phyloP scores from a whole-genome alignment of 345 rosid species.

The Capsella bursapastoris region DNA sequence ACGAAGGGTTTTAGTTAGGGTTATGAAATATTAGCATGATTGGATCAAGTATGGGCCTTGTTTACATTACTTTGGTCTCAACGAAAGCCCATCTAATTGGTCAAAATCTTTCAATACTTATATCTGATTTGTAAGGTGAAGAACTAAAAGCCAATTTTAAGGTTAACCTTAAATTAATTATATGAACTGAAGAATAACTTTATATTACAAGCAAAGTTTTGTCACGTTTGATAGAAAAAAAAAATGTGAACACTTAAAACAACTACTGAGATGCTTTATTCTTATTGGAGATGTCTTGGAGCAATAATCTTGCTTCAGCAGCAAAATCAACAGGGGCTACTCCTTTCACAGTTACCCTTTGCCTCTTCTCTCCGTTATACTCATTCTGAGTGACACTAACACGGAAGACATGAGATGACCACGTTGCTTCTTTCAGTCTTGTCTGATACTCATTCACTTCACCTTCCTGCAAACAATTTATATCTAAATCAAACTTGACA shows the following conservation, averaged over 20 bases:
- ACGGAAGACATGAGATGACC: conserved; percentile 77
- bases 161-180: too few relatives aligned
- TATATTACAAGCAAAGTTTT: conserved; percentile 27
- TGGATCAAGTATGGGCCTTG: conserved; percentile 13
- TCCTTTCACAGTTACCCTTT: conserved; percentile 77
- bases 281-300: conserved; percentile 72
- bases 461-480: conserved; percentile 51
- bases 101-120: too few relatives aligned
- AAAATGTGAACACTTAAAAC: too few relatives aligned
- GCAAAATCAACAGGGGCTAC: conserved; percentile 75
- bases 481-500: not conserved
- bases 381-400: conserved; percentile 77
- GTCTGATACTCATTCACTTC: conserved; percentile 59
- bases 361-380: conserved; percentile 87
- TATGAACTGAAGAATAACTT: not conserved
- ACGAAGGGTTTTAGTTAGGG: conserved; percentile 16
- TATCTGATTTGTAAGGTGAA: too few relatives aligned
- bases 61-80: too few relatives aligned
- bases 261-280: conserved; percentile 50
- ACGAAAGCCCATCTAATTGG: too few relatives aligned
- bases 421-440: conserved; percentile 78
- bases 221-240: not conserved
- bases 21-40: not conserved
- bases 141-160: too few relatives aligned
- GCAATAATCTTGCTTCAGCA: conserved; percentile 72